Base-by-base conservation (phyloP, 129 eudicot species). In the Flaveria robusta region DNA sequence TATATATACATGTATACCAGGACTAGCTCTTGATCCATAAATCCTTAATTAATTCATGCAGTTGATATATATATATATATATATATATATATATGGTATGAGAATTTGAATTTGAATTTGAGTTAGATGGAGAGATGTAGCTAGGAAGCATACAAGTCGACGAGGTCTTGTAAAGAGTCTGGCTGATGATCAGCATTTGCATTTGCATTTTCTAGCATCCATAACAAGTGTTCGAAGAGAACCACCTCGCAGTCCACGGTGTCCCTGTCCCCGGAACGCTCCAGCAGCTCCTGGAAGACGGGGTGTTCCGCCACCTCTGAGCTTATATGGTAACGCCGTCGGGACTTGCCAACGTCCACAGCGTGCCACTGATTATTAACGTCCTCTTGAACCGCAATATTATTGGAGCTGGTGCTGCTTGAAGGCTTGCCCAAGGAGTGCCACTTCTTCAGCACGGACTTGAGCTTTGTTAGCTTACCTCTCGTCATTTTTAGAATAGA, bases 191-290 rank as follows among this genome's bases (percentile, higher is more conserved):
- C 97, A 11, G 39, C 7, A n/a, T n/a, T n/a, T 34, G 39, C n/a
- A n/a, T n/a, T 34, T 34, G 85, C 95, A 79, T 88, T 86, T 39
- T 91, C 85, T 7, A 91, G 90, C 97, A 91, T 91, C 95, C 97
- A 91, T 7, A 91, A 76, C 87, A 91, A 86, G 74, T 91, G 97
- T 43, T 91, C 92, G 26, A 91, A 91, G 74, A 91, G 58, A 58
- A 91, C 97, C 19, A 88, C 97, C 68, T 91, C 95, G 58, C 97
- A 91, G 0, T 82, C 85, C 10, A 91, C 88, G 43, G 81, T 71
- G 37, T 86, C 66, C 34, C 74, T 73, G 1, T 82, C 89, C 64
- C 82, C 70, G 15, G 86, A 74, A n/a, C 83, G 70, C 3, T 86
- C 92, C 41, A 80, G 82, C 23, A 91, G 95, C 74, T 91, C 95